Evolutionary conservation across 352 stramenopile species (phyloP).

Genomic region (Phytopythium sindhum): DNA sequence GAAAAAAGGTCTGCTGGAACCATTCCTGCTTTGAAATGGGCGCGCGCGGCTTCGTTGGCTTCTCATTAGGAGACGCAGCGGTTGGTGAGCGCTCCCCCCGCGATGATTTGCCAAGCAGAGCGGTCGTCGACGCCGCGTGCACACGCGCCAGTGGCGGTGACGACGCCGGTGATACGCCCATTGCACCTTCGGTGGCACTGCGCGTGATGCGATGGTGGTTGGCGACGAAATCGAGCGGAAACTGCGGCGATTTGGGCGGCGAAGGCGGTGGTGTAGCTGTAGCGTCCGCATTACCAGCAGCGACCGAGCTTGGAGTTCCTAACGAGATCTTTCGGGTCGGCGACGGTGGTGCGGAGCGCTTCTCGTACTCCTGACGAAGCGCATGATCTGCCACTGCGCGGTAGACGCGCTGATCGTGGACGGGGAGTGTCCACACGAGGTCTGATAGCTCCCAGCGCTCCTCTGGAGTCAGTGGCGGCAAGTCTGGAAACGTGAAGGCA

Average conservation of each 20-base stretch:
- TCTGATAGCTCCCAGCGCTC: constrained; percentile 73
- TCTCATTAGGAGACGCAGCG: background rate
- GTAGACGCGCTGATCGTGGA: constrained; percentile 49
- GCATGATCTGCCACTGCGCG: constrained; percentile 35
- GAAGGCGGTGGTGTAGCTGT: background rate
- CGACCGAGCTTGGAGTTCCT: background rate
- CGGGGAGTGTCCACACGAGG: constrained; percentile 38
- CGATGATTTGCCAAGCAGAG: background rate
- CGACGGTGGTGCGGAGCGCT: constrained; percentile 12
- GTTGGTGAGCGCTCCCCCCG: background rate
- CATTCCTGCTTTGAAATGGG: constrained; percentile 20
- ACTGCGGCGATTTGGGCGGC: constrained; percentile 6
- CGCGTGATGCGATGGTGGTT: constrained; percentile 34
- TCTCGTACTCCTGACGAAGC: constrained; percentile 36
- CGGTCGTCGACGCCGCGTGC: constrained; percentile 5
- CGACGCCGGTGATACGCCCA: background rate
- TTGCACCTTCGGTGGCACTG: constrained; percentile 20
- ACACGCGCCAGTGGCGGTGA: constrained; percentile 3
- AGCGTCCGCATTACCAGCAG: background rate
- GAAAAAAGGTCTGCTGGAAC: constrained; percentile 34
- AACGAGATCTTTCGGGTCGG: constrained; percentile 19
- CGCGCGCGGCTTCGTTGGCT: background rate
- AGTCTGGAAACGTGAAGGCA: constrained; percentile 10
- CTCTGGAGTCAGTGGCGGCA: constrained; percentile 36
- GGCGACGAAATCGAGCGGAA: constrained; percentile 18